A percentile compares a stretch with the other conserved stretches of the same genome.
phyloP scores from a whole-genome alignment of 2,329 filamentous ascomycete species.

The Ceratocystis huliohia region DNA sequence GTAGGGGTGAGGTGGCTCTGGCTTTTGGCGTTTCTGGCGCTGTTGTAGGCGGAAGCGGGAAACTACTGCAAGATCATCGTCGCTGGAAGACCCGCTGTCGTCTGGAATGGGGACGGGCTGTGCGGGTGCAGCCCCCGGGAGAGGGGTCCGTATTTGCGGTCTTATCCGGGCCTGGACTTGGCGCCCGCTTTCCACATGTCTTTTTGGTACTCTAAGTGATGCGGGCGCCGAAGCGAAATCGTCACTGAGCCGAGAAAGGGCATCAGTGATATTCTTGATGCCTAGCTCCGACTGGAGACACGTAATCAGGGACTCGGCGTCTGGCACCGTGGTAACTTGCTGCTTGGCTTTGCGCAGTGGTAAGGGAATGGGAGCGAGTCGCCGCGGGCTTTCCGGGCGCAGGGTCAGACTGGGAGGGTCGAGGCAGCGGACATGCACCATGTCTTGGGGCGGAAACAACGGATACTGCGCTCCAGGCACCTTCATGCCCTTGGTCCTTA shows the following conservation, averaged over 20 bases:
- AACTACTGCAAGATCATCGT: constrained; percentile 29
- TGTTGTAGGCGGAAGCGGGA: neutral
- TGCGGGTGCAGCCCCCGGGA: constrained; percentile 8
- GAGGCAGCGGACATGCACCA: constrained; percentile 49
- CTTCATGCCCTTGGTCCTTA: constrained; percentile 38
- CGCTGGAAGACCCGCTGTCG: constrained; percentile 22
- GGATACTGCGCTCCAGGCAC: constrained; percentile 54
- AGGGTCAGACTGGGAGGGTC: neutral
- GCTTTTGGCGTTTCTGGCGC: neutral
- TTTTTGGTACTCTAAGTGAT: constrained; percentile 41
- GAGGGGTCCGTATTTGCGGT: constrained; percentile 33
- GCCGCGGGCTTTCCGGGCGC: neutral
- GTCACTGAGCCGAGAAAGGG: constrained; percentile 28
- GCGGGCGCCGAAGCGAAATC: constrained; percentile 35
- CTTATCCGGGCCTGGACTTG: constrained; percentile 40
- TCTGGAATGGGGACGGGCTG: neutral
- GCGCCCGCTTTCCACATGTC: constrained; percentile 45
- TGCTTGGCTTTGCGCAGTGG: constrained; percentile 37
- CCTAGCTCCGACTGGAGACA: constrained; percentile 25
- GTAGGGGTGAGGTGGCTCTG: constrained; percentile 38
- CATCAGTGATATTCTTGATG: constrained; percentile 25
- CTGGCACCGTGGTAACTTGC: constrained; percentile 31
- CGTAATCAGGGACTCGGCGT: constrained; percentile 34
- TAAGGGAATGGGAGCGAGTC: neutral
- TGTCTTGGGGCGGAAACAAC: constrained; percentile 57